Evolutionary conservation across 306 rosid genomes (phyloP).

Genomic region (Cucurbita moschata): DNA sequence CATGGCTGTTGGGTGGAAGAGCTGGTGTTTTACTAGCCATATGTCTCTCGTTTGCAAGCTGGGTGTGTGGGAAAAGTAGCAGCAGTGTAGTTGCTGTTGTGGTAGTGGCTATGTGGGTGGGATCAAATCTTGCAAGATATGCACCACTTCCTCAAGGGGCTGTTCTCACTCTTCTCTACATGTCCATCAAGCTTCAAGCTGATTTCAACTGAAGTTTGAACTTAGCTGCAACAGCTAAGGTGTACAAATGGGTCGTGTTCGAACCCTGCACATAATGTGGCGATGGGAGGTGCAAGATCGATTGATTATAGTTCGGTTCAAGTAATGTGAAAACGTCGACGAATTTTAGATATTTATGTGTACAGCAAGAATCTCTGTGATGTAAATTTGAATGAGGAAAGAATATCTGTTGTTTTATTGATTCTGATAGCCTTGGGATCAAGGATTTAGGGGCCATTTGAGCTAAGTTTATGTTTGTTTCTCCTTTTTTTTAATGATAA

Average conservation of each 20-base stretch:
- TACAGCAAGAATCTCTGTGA: not conserved
- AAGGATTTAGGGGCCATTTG: not conserved
- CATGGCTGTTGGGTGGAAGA: conserved; percentile 78
- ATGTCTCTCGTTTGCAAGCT: conserved; percentile 73
- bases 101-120: conserved; percentile 77
- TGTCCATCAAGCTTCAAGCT: conserved; percentile 33
- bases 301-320: not conserved
- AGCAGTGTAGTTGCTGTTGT: conserved; percentile 65
- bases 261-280: not conserved
- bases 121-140: conserved; percentile 49
- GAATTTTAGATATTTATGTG: not conserved
- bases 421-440: not conserved
- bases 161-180: conserved; percentile 69
- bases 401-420: not conserved
- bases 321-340: not conserved
- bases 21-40: conserved; percentile 64
- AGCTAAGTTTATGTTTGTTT: too few species aligned
- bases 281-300: not conserved
- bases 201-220: conserved; percentile 1
- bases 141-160: conserved; percentile 81
- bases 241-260: not conserved
- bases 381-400: not conserved
- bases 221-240: not conserved
- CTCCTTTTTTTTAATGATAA: too few species aligned
- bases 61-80: conserved; percentile 86